These are phyloP conservation scores for Cardamine chenopodiifolia DNA, from an alignment of 345 rosid species.

Conservation along the genomic window DNA sequence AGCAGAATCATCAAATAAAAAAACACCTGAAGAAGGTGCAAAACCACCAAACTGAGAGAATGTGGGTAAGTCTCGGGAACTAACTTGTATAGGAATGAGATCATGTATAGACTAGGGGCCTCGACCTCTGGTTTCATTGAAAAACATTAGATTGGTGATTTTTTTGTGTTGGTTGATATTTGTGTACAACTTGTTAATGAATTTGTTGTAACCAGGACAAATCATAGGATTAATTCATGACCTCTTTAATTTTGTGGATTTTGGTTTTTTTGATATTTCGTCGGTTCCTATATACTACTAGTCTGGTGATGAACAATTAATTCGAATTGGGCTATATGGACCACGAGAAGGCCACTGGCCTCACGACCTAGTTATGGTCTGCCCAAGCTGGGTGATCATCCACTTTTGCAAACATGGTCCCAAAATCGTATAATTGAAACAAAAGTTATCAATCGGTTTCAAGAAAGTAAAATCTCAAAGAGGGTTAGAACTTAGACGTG, in stretches of 20 bases:
- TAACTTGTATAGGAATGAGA: slow-evolving; percentile 41
- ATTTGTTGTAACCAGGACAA: neutral
- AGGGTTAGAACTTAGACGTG: neutral
- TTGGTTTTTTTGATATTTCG: neutral
- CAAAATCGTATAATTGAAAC: neutral
- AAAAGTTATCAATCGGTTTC: neutral
- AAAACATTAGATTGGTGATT: slow-evolving; percentile 35
- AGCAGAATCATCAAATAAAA: slow-evolving; percentile 26
- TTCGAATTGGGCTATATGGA: neutral
- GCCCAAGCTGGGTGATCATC: neutral
- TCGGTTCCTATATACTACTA: neutral
- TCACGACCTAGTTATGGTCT: neutral
- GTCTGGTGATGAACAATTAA: neutral
- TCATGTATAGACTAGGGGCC: slow-evolving; percentile 21
- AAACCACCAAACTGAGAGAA: slow-evolving; percentile 25
- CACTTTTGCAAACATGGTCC: neutral
- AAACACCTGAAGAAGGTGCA: slow-evolving; percentile 13
- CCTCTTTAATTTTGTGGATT: slow-evolving; percentile 1
- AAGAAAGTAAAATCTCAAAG: neutral
- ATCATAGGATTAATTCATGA: neutral
- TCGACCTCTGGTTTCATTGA: slow-evolving; percentile 28
- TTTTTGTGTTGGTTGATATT: neutral
- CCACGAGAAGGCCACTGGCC: neutral
- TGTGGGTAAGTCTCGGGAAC: slow-evolving; percentile 32
- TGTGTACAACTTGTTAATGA: neutral